Conservation (phyloP, 768 basidiomycete genomes). For the Tulasnella sp. region DNA sequence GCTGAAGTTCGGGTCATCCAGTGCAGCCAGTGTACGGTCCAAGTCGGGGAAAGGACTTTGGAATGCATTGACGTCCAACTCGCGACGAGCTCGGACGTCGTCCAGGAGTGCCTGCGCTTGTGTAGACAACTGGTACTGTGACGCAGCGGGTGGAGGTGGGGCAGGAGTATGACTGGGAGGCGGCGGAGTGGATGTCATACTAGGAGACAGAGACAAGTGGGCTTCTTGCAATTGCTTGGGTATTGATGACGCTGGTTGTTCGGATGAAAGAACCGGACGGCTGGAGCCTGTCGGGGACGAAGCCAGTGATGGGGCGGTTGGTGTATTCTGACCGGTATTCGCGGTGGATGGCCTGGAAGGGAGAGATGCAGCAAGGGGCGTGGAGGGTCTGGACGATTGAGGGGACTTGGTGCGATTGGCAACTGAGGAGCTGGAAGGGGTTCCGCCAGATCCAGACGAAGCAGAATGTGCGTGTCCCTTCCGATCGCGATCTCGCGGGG, state of each 20-base stretch:
- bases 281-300: conserved; percentile 21
- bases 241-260: conserved; percentile 17
- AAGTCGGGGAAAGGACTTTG: conserved; percentile 75
- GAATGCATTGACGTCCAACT: conserved; percentile 33
- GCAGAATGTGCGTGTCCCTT: conserved; percentile 10
- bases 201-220: neutral
- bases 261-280: conserved; percentile 36
- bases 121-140: conserved; percentile 72
- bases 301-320: neutral
- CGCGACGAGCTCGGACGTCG: conserved; percentile 65
- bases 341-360: conserved; percentile 22
- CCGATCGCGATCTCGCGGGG: neutral
- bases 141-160: conserved; percentile 35
- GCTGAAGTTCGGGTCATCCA: conserved; percentile 48
- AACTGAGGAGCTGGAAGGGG: neutral
- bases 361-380: conserved; percentile 29
- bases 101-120: conserved; percentile 75
- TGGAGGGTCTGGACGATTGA: conserved; percentile 27
- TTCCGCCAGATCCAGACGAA: conserved; percentile 4
- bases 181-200: conserved; percentile 15
- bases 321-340: neutral
- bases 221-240: conserved; percentile 32
- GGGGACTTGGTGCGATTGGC: conserved; percentile 2
- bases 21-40: conserved; percentile 65
- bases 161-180: conserved; percentile 9